These are phyloP conservation scores for Salix suchowensis DNA, from an alignment of 345 rosid genomes.

Conservation along the genomic window DNA sequence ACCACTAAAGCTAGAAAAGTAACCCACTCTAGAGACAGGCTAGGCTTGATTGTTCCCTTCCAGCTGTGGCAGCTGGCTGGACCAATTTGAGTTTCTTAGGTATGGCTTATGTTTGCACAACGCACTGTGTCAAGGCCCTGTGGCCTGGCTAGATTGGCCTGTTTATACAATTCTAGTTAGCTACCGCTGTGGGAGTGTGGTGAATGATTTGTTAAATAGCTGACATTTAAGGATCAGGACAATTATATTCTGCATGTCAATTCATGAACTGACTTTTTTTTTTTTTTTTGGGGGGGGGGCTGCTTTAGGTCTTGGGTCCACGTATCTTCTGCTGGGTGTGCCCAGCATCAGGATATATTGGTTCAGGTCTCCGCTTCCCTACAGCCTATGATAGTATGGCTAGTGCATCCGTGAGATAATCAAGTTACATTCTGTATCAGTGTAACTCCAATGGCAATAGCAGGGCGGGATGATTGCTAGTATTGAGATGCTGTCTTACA, in stretches of 20 bases:
- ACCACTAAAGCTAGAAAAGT: background rate
- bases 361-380: conserved; percentile 70
- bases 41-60: background rate
- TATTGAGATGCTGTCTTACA: background rate
- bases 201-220: background rate
- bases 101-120: background rate
- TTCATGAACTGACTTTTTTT: background rate
- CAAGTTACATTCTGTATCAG: conserved; percentile 3
- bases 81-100: background rate
- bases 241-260: background rate
- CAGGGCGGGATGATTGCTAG: background rate
- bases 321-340: conserved; percentile 70
- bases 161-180: background rate
- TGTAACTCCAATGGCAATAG: conserved; percentile 11
- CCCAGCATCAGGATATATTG: conserved; percentile 57
- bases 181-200: background rate
- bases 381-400: conserved; percentile 47
- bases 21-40: background rate
- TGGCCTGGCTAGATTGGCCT: background rate
- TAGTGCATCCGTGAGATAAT: conserved; percentile 31
- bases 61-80: background rate
- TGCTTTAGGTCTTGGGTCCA: conserved; percentile 73
- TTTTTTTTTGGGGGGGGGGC: background rate
- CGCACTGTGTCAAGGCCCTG: background rate
- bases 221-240: background rate